These are phyloP conservation scores for Pseudogymnoascus sp. DNA, from an alignment of 2,329 filamentous ascomycete species.

Conservation along the genomic window DNA sequence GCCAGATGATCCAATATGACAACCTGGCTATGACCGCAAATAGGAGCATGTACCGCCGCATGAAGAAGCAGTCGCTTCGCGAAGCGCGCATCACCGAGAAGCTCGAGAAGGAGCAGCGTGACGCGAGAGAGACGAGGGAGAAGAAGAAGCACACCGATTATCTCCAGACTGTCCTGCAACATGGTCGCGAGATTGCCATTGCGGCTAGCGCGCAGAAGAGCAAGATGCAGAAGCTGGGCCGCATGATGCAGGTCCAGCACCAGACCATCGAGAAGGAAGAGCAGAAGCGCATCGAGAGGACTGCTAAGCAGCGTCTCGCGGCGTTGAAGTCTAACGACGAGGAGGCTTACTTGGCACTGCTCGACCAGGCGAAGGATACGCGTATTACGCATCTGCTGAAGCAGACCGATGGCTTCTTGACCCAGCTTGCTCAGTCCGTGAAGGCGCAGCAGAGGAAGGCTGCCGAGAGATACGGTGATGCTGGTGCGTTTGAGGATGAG, in stretches of 20 bases:
- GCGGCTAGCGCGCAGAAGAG: slow-evolving; percentile 59
- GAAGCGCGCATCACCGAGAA: slow-evolving; percentile 98
- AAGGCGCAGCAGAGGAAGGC: slow-evolving; percentile 85
- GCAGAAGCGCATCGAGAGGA: slow-evolving; percentile 95
- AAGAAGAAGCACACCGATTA: slow-evolving; percentile 97
- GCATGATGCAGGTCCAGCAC: slow-evolving; percentile 82
- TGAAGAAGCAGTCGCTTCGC: slow-evolving; percentile 94
- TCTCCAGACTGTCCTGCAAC: slow-evolving; percentile 75
- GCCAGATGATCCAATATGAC: slow-evolving; percentile 90
- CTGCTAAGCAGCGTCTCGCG: slow-evolving; percentile 98
- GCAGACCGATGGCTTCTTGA: slow-evolving; percentile 95
- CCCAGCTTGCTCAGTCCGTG: slow-evolving; percentile 89
- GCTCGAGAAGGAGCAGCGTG: slow-evolving; percentile 95
- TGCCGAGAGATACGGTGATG: slow-evolving; percentile 67
- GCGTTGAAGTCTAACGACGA: slow-evolving; percentile 98
- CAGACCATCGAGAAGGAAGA: slow-evolving; percentile 98
- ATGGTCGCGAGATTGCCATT: slow-evolving; percentile 69
- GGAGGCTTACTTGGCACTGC: slow-evolving; percentile 94
- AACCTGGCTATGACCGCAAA: slow-evolving; percentile 97
- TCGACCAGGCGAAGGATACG: slow-evolving; percentile 97
- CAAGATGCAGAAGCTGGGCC: slow-evolving; percentile 79
- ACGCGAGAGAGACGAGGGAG: slow-evolving; percentile 89
- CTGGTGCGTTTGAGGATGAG: slow-evolving; percentile 36
- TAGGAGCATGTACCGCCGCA: slow-evolving; percentile 77
- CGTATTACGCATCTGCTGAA: slow-evolving; percentile 96